Conservation (phyloP, 805 yeast genomes). For the Hanseniaspora thailandica region DNA sequence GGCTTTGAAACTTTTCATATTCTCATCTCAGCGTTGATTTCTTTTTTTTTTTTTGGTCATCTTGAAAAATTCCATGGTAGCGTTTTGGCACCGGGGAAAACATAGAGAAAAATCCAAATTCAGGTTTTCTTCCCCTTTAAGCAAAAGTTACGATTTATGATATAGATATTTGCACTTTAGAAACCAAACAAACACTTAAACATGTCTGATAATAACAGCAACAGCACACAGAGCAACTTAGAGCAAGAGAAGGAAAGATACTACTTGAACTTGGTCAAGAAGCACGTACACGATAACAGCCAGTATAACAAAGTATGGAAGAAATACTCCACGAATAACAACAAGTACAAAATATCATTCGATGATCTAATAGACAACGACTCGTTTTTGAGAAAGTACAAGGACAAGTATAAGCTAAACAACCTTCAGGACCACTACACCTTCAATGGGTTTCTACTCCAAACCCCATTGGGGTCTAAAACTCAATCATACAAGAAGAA, state of each 20-base stretch:
- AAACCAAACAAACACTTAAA: background rate
- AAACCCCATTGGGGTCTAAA: slow-evolving; percentile 61
- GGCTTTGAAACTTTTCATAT: too few relatives aligned
- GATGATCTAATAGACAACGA: slow-evolving; percentile 40
- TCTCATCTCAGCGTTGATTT: background rate
- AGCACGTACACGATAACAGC: slow-evolving; percentile 13
- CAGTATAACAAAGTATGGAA: slow-evolving; percentile 10
- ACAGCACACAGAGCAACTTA: background rate
- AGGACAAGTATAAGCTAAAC: slow-evolving; percentile 42
- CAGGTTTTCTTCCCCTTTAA: too few relatives aligned
- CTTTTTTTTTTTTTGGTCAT: background rate
- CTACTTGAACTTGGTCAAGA: background rate
- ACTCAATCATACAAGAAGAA: slow-evolving; percentile 34
- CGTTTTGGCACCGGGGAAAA: background rate
- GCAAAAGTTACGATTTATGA: too few relatives aligned
- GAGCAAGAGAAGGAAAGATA: slow-evolving; percentile 9
- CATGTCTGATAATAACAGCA: background rate
- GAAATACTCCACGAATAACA: background rate
- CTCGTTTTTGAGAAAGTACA: slow-evolving; percentile 57
- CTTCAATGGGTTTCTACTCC: slow-evolving; percentile 55
- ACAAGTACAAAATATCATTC: slow-evolving; percentile 41
- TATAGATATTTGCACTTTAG: too few relatives aligned
- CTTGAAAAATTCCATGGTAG: background rate
- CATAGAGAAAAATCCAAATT: background rate
- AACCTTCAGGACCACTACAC: slow-evolving; percentile 51